Evolutionary conservation across 179 eudicot species (phyloP).

Genomic region (Pouteria campechiana): DNA sequence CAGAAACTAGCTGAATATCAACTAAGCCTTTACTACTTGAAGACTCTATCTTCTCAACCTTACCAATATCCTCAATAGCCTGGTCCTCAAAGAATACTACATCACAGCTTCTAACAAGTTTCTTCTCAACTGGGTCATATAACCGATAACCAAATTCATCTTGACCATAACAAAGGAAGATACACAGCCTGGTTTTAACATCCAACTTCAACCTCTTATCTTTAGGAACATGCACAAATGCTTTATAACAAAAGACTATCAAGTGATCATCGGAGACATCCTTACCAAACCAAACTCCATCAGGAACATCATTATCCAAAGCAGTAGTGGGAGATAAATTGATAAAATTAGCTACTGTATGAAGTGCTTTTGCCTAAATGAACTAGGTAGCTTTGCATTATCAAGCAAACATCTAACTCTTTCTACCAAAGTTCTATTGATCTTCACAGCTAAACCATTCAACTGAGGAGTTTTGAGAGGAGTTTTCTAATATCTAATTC

Average conservation of each 20-base stretch:
- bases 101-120: conserved; percentile 8
- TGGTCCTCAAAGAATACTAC: conserved; percentile 2
- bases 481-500: conserved; percentile 1
- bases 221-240: conserved; percentile 2
- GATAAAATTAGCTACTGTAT: neutral
- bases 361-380: conserved; percentile 7
- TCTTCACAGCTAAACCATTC: conserved; percentile 6
- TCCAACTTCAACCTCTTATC: conserved; percentile 1
- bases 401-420: conserved; percentile 6
- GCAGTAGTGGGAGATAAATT: conserved; percentile 4
- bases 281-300: conserved; percentile 2
- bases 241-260: conserved; percentile 3
- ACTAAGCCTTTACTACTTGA: neutral
- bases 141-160: conserved; percentile 5
- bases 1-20: neutral
- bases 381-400: conserved; percentile 5
- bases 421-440: conserved; percentile 6
- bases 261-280: conserved; percentile 1
- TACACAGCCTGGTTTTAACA: neutral
- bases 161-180: neutral
- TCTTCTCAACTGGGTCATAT: conserved; percentile 7
- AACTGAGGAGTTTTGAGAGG: neutral
- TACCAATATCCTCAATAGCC: neutral
- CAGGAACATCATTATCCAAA: conserved; percentile 7
- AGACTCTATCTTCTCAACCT: neutral